Evolutionary conservation across 164 flowering plant genomes (phyloP).

Genomic region (Paratinospora sagittata): DNA sequence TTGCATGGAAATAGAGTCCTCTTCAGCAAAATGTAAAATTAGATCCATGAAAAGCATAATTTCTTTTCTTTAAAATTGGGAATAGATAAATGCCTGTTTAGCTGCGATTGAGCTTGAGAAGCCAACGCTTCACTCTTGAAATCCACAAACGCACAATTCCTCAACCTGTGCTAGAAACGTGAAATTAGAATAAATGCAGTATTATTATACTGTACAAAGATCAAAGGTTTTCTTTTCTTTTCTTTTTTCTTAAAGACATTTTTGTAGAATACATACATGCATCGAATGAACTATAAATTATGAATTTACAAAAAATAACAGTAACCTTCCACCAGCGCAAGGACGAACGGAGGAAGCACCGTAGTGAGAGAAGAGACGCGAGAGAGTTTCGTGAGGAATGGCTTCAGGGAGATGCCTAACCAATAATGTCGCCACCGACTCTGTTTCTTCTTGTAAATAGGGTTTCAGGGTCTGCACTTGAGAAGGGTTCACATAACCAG

Average conservation of each 20-base stretch:
- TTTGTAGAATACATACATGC: no score
- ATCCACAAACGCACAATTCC: slow-evolving; percentile 87
- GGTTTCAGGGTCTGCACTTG: no score
- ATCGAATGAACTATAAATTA: neutral
- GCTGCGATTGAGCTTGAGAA: slow-evolving; percentile 69
- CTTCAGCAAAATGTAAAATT: no score
- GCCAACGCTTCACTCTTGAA: slow-evolving; percentile 64
- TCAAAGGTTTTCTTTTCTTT: neutral
- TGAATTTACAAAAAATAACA: neutral
- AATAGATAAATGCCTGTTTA: slow-evolving; percentile 47
- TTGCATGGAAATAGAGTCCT: no score
- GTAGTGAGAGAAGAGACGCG: slow-evolving; percentile 74
- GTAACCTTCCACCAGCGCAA: slow-evolving; percentile 49
- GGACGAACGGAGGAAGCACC: slow-evolving; percentile 78
- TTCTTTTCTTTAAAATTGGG: no score
- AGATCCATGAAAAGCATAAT: no score
- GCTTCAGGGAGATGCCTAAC: slow-evolving; percentile 86
- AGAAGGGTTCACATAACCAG: no score
- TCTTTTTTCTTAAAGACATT: neutral
- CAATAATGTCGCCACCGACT: slow-evolving; percentile 37
- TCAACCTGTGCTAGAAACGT: slow-evolving; percentile 39
- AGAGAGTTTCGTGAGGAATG: slow-evolving; percentile 65
- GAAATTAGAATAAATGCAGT: no score
- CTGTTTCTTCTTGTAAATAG: neutral
- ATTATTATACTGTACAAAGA: no score